Evolutionary conservation across 2,329 filamentous ascomycete species (phyloP).

Genomic region (Ilyonectria robusta): DNA sequence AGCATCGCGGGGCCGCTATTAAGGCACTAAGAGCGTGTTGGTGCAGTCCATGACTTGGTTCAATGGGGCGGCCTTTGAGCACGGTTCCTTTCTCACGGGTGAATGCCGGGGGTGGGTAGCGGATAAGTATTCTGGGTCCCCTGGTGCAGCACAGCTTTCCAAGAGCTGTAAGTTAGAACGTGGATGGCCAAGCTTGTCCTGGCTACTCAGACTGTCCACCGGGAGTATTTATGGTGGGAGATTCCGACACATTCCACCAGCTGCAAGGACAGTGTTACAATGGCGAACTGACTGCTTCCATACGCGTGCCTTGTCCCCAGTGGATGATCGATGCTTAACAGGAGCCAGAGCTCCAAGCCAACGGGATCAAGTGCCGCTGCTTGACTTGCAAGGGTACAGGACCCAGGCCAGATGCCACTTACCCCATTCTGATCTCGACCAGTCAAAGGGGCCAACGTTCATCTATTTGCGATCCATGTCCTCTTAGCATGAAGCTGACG

Average conservation of each 20-base stretch:
- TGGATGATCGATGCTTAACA: neutral
- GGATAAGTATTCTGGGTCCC: neutral
- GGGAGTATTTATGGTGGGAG: neutral
- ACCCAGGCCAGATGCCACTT: neutral
- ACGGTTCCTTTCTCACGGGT: slow-evolving; percentile 4
- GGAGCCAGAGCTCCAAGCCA: neutral
- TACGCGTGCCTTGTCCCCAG: neutral
- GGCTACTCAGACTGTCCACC: neutral
- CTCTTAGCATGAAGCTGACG: neutral
- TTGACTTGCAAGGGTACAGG: neutral
- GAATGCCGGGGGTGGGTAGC: neutral
- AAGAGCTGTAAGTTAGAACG: neutral
- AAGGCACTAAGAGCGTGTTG: slow-evolving; percentile 7
- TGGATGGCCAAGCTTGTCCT: neutral
- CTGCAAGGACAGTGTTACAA: neutral
- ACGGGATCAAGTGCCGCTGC: neutral
- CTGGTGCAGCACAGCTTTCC: neutral
- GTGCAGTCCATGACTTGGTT: slow-evolving; percentile 13
- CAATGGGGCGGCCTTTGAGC: neutral
- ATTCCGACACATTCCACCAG: neutral
- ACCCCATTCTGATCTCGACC: neutral
- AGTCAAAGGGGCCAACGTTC: neutral
- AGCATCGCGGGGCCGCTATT: slow-evolving; percentile 12
- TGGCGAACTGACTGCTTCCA: neutral
- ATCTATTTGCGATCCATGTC: neutral